A percentile compares a stretch with the other conserved stretches of the same genome.
Conservation (phyloP, 768 basidiomycete species). For the Leucocoprinus sp. region DNA sequence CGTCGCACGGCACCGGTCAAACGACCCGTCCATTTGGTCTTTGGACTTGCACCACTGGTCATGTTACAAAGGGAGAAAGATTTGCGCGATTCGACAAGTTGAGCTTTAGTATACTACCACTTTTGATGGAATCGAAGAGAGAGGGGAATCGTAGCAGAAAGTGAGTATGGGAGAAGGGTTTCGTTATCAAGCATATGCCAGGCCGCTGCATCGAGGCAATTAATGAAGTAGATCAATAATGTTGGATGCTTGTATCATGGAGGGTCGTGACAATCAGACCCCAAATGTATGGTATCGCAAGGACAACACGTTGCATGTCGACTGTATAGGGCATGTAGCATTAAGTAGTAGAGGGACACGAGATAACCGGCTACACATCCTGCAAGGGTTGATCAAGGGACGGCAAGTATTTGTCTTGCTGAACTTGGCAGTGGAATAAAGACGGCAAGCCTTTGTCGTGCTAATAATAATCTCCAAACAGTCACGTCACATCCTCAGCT, state of each 20-base stretch:
- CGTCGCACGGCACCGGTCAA: conserved; percentile 55
- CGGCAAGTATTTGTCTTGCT: too few relatives aligned
- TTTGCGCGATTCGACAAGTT: neutral
- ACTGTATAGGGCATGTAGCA: conserved; percentile 1
- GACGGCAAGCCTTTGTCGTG: too few relatives aligned
- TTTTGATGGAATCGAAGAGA: conserved; percentile 12
- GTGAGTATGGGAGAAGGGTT: conserved; percentile 12
- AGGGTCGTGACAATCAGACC: conserved; percentile 15
- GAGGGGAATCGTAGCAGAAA: conserved; percentile 14
- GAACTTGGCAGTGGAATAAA: too few relatives aligned
- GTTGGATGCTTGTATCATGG: conserved; percentile 2
- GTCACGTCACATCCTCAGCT: neutral
- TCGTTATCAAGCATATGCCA: conserved; percentile 34
- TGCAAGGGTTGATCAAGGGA: neutral
- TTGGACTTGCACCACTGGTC: conserved; percentile 25
- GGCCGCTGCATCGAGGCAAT: conserved; percentile 38
- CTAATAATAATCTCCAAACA: too few relatives aligned
- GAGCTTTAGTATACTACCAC: conserved; percentile 6
- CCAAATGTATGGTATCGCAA: conserved; percentile 2
- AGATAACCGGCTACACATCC: conserved; percentile 1
- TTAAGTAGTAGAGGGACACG: neutral
- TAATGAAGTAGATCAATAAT: conserved; percentile 6
- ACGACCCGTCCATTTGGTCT: conserved; percentile 44
- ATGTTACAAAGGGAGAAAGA: conserved; percentile 6
- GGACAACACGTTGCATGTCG: conserved; percentile 14